Conservation (phyloP, 192 early-diverging fungal species). For the Chytriomyces sp. region DNA sequence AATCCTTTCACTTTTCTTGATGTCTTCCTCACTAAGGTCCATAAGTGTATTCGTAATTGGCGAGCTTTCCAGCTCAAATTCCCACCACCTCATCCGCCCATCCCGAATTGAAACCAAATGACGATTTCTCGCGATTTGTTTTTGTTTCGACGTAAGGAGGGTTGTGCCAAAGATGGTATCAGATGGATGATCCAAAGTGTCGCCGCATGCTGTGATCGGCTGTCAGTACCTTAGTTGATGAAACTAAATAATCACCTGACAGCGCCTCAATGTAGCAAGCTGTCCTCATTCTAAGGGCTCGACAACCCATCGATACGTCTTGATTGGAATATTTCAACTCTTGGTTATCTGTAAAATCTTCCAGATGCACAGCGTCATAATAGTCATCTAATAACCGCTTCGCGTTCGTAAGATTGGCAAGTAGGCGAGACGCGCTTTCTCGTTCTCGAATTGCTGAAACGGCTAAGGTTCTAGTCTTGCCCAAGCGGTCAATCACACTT, state of each 20-base stretch:
- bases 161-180: constrained; percentile 2
- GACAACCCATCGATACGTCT: constrained; percentile 8
- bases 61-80: constrained; percentile 1
- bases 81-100: constrained; percentile 22
- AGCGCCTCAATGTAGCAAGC: not conserved
- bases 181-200: constrained; percentile 1
- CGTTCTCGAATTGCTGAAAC: not conserved
- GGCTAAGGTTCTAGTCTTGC: not conserved
- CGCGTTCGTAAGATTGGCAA: not conserved
- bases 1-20: not conserved
- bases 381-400: constrained; percentile 3
- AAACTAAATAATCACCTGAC: no score
- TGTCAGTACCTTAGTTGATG: no score
- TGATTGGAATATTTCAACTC: constrained; percentile 4
- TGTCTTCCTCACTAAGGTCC: constrained; percentile 5
- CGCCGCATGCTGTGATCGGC: not conserved
- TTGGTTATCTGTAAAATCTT: not conserved
- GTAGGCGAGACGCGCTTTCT: constrained; percentile 3
- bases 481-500: not conserved
- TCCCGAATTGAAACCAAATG: constrained; percentile 4
- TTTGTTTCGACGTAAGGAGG: not conserved
- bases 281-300: not conserved
- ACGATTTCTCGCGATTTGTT: not conserved
- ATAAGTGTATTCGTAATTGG: not conserved
- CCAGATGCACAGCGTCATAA: constrained; percentile 8